These are phyloP conservation scores for Penicillium parvum DNA, from an alignment of 495 filamentous ascomycete species.

Conservation along the genomic window DNA sequence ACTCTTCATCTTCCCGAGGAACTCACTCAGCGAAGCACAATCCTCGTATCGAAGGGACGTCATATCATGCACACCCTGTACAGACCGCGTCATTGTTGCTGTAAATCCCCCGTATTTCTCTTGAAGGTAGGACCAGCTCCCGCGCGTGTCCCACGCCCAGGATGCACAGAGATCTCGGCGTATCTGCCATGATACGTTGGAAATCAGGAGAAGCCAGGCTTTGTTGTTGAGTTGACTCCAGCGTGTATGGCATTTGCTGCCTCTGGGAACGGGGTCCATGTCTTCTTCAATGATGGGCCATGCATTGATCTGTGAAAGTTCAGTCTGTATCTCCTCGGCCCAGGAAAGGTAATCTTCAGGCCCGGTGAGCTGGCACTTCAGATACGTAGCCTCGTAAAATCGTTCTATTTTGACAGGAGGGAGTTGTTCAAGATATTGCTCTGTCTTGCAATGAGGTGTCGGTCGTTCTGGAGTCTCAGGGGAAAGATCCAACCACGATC, in stretches of 20 bases:
- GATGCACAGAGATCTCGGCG: neutral
- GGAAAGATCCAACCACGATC: no score
- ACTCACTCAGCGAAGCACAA: conserved; percentile 5
- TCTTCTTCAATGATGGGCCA: neutral
- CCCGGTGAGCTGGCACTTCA: neutral
- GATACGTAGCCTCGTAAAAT: neutral
- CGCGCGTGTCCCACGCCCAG: neutral
- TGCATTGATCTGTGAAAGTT: no score
- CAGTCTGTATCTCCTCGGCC: no score
- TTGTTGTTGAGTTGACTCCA: neutral
- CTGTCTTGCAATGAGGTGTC: neutral
- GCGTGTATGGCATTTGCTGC: neutral
- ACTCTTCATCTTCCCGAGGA: conserved; percentile 1
- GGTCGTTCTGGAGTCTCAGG: neutral
- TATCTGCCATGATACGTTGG: conserved; percentile 4
- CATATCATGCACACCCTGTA: conserved; percentile 1
- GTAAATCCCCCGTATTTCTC: neutral
- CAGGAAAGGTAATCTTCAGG: no score
- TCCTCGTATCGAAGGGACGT: conserved; percentile 4
- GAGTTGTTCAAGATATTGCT: neutral
- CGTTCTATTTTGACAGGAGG: neutral
- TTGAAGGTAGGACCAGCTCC: conserved; percentile 3
- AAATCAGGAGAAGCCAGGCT: conserved; percentile 3
- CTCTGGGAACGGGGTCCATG: neutral
- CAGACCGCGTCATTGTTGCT: neutral